These are phyloP conservation scores for Coelastrella sp. DNA, from an alignment of 139 green algal genomes.

Conservation along the genomic window DNA sequence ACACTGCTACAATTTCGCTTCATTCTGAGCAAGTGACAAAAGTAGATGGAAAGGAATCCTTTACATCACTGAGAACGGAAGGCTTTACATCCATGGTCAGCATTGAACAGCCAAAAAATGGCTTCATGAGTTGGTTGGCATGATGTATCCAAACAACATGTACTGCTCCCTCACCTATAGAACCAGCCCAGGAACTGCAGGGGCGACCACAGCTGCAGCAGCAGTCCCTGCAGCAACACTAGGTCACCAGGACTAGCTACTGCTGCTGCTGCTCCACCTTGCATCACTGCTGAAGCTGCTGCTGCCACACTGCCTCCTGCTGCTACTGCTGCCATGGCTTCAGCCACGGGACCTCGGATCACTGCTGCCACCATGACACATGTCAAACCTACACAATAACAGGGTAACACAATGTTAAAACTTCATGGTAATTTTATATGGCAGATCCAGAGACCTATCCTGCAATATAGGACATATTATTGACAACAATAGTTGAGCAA, in stretches of 20 bases:
- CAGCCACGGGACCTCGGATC: neutral
- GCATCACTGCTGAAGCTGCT: constrained; percentile 15
- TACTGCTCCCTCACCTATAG: constrained; percentile 61
- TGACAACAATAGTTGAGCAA: too few relatives aligned
- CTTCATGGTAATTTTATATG: too few relatives aligned
- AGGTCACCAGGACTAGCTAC: constrained; percentile 69
- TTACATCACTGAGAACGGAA: too few relatives aligned
- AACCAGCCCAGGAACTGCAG: constrained; percentile 93
- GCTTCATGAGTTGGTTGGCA: too few relatives aligned
- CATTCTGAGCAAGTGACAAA: too few relatives aligned
- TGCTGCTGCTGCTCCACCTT: neutral
- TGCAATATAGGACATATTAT: too few relatives aligned
- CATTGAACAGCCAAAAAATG: too few relatives aligned
- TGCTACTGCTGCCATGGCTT: constrained; percentile 8
- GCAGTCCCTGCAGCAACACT: constrained; percentile 91
- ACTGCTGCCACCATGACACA: constrained; percentile 46
- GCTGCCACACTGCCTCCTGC: constrained; percentile 13
- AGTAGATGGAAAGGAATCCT: too few relatives aligned
- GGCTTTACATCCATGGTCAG: too few relatives aligned
- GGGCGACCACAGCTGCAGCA: constrained; percentile 96
- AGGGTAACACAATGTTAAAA: too few relatives aligned
- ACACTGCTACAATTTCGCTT: too few relatives aligned
- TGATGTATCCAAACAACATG: neutral
- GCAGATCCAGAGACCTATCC: too few relatives aligned
- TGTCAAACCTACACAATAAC: constrained; percentile 24